A percentile compares a stretch with the other conserved stretches of the same genome.
Conservation (phyloP, 2,329 filamentous ascomycete species). For the Onygenales sp. region DNA sequence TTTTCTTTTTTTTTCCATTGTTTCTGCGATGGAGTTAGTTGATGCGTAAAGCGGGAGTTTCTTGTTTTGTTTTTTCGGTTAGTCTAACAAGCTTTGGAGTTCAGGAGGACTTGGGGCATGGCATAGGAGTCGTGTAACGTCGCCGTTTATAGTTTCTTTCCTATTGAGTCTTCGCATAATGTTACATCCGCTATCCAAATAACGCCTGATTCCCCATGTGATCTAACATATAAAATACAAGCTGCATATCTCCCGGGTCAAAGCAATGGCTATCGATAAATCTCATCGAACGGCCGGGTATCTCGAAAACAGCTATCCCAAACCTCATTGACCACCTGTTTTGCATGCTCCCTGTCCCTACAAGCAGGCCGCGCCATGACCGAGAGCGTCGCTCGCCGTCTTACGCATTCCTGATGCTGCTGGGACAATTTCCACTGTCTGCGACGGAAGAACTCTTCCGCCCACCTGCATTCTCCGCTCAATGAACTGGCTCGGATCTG, state of each 20-base stretch:
- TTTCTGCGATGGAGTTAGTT: background rate
- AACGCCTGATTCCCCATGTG: background rate
- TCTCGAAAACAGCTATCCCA: conserved; percentile 96
- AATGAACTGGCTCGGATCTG: conserved; percentile 88
- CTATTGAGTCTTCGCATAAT: background rate
- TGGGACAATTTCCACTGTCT: conserved; percentile 83
- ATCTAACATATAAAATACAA: background rate
- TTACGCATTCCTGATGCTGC: conserved; percentile 89
- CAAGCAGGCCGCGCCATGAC: conserved; percentile 70
- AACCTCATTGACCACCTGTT: conserved; percentile 88
- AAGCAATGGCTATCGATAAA: conserved; percentile 55
- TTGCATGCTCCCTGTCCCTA: conserved; percentile 76
- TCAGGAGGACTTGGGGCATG: background rate
- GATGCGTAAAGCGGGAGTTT: background rate
- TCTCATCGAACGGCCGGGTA: conserved; percentile 91
- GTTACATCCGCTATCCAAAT: too few relatives aligned
- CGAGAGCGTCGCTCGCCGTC: conserved; percentile 68
- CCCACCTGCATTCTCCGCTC: conserved; percentile 88
- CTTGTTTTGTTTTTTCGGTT: background rate
- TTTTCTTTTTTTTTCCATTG: background rate
- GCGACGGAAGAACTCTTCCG: conserved; percentile 72
- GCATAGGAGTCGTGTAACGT: background rate
- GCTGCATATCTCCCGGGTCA: background rate
- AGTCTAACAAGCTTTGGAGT: background rate
- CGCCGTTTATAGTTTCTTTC: background rate